Conservation (phyloP, 768 basidiomycete genomes). For the Chalciporus chontae region DNA sequence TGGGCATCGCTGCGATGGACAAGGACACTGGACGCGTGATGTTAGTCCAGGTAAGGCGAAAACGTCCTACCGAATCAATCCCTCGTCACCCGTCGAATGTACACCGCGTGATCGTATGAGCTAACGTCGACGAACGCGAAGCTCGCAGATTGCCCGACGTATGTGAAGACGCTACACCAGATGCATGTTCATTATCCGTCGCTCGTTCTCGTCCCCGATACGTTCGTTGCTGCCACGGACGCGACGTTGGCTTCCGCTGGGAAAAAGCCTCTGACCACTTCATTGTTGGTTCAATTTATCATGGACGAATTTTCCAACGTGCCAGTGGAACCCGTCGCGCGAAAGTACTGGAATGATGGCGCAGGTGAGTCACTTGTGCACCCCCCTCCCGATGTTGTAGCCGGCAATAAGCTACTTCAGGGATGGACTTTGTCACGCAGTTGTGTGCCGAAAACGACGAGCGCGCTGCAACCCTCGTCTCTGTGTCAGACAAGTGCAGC, state of each 20-base stretch:
- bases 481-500: constrained; percentile 72
- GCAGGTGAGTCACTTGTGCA: constrained; percentile 45
- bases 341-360: constrained; percentile 85
- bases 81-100: neutral
- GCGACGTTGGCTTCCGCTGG: constrained; percentile 40
- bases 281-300: constrained; percentile 68
- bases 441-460: constrained; percentile 80
- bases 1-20: constrained; percentile 86
- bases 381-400: neutral
- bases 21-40: constrained; percentile 71
- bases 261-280: constrained; percentile 46
- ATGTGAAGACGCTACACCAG: constrained; percentile 84
- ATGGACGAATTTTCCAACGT: constrained; percentile 69
- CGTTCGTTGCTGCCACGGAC: constrained; percentile 63
- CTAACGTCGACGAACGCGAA: constrained; percentile 28
- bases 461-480: constrained; percentile 73
- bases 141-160: constrained; percentile 85
- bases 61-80: neutral
- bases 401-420: constrained; percentile 33
- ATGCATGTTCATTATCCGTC: constrained; percentile 74
- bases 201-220: constrained; percentile 79
- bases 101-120: neutral
- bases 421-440: constrained; percentile 75
- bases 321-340: constrained; percentile 63
- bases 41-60: constrained; percentile 65